Base-by-base conservation (phyloP, 2,329 filamentous ascomycete species). In the Alternaria tenuissima region DNA sequence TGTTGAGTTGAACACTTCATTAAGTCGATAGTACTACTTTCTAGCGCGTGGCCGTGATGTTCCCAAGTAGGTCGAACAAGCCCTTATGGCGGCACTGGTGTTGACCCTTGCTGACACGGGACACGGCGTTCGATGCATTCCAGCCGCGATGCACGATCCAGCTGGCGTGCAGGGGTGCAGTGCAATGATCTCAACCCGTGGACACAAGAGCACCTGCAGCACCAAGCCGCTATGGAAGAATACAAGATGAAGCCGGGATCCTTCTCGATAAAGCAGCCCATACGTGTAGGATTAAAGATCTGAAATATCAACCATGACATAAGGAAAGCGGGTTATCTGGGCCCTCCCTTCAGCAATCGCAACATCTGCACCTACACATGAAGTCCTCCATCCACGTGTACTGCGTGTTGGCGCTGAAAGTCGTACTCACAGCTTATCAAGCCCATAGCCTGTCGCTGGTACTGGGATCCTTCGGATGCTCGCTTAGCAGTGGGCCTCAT, bases 1-100 rank as follows among this genome's bases (percentile, higher is more conserved):
- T 28, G 32, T 61, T 61, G 7, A 61, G 55, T 43, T 61, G 39
- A 11, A 52, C 22, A 30, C 55, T 54, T 9, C 24, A 44, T 18
- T 14, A 44, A 44, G 42, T 28, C 14, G 42, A 18, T 16, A 26
- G 24, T 46, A 28, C 42, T 46, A 30, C 24, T 11, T 11, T 26
- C 24, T 28, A 46, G 43, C 7, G 43, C 7, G 18, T 11, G 26
- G 18, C n/a, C 7, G 30, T 18, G 43, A 30, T 26, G 28, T 20
- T 24, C 14, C 7, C 24, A 26, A 26, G 24, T 26, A 26, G 24
- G 24, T 26, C 24, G 24, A 26, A 46, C 43, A 46, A 30, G 43
- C 43, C 26, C 26, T 26, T 39, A 20, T 26, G 24, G 24, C 24
- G 28, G 28, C 28, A 30, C 28, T 30, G 28, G 11, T 30, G 11